Percentiles rank a stretch among this genome's conserved stretches.
Conservation (phyloP, 805 yeast species). For the Spathaspora passalidarum region DNA sequence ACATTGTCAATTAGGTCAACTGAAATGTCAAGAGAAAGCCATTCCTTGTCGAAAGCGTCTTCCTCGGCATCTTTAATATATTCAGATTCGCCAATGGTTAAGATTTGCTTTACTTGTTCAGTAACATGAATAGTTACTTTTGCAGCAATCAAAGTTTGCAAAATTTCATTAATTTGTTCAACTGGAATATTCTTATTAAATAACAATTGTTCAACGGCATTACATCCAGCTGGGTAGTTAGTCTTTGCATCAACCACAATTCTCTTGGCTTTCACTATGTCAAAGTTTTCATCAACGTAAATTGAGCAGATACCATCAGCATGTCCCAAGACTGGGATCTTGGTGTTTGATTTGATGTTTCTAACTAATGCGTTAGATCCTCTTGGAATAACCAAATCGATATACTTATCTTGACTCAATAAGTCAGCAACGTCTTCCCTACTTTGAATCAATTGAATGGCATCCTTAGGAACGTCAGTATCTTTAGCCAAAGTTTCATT, state of each 20-base stretch:
- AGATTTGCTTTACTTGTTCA: conserved; percentile 40
- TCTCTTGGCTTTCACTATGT: conserved; percentile 69
- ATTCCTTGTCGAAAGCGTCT: conserved; percentile 80
- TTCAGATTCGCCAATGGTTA: conserved; percentile 16
- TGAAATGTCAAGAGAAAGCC: conserved; percentile 78
- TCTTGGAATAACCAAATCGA: conserved; percentile 94
- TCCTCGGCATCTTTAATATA: conserved; percentile 49
- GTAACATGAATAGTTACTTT: conserved; percentile 76
- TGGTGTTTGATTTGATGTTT: conserved; percentile 79
- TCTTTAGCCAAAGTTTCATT: conserved; percentile 50
- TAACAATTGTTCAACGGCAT: conserved; percentile 87
- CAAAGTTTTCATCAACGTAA: conserved; percentile 76
- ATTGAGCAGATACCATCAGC: conserved; percentile 97
- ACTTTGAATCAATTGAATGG: conserved; percentile 84
- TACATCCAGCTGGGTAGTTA: conserved; percentile 98
- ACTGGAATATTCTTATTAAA: conserved; percentile 47
- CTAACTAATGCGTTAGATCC: conserved; percentile 94
- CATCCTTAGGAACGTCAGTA: conserved; percentile 74
- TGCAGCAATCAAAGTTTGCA: conserved; percentile 48
- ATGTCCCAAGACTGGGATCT: conserved; percentile 96
- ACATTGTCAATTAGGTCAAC: conserved; percentile 59
- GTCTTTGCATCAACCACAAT: conserved; percentile 86
- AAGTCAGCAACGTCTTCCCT: conserved; percentile 88
- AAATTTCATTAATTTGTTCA: conserved; percentile 20
- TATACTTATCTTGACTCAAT: conserved; percentile 79